These are phyloP conservation scores for Brassica nigra DNA, from an alignment of 345 rosid genomes.

Conservation along the genomic window DNA sequence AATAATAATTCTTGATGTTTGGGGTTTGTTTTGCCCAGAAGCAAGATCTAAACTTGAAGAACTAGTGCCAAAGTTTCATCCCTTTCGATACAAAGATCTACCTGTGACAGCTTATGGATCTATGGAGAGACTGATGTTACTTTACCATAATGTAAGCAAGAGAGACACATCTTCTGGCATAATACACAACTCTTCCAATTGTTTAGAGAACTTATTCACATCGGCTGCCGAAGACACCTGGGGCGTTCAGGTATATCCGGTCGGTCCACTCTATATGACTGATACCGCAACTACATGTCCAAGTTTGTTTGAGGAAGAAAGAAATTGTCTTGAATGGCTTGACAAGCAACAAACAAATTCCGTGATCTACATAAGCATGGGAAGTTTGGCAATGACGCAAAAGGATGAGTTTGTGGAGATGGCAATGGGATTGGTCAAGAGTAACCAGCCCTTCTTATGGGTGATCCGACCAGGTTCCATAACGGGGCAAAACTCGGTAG, in stretches of 20 bases:
- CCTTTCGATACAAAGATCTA: constrained; percentile 39
- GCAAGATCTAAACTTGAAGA: constrained; percentile 16
- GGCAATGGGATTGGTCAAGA: constrained; percentile 43
- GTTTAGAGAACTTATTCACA: constrained; percentile 32
- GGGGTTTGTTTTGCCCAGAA: constrained; percentile 4
- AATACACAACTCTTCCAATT: constrained; percentile 38
- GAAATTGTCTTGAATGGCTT: constrained; percentile 44
- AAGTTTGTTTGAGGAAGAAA: constrained; percentile 34
- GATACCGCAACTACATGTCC: not conserved
- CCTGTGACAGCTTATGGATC: constrained; percentile 16
- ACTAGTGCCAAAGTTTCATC: constrained; percentile 17
- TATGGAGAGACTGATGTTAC: constrained; percentile 16
- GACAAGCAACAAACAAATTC: constrained; percentile 40
- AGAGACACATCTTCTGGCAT: constrained; percentile 28
- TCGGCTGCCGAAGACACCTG: constrained; percentile 12
- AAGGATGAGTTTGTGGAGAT: constrained; percentile 35
- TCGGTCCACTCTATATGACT: constrained; percentile 41
- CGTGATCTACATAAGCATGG: constrained; percentile 43
- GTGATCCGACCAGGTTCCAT: constrained; percentile 42
- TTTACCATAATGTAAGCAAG: not conserved
- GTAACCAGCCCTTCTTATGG: constrained; percentile 46
- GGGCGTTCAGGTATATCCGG: constrained; percentile 17
- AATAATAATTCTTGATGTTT: not conserved
- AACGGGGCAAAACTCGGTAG: constrained; percentile 5
- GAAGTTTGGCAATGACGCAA: constrained; percentile 33